phyloP scores from a whole-genome alignment of 257 asterid genomes.

The Solanum pimpinellifolium region DNA sequence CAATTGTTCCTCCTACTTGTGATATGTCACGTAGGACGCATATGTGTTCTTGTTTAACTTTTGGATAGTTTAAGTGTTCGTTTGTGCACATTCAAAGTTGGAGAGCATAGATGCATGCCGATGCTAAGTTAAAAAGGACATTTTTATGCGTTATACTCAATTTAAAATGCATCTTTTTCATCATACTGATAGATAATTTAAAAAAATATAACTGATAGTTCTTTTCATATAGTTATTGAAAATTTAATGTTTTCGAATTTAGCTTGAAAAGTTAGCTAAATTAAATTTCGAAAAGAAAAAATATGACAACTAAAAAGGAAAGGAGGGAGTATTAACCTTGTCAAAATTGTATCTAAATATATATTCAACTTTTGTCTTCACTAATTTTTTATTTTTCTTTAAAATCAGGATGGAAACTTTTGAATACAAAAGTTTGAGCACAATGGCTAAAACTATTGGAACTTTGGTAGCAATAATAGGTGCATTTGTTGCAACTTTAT shows the following conservation, averaged over 20 bases:
- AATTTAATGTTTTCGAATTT: too few relatives aligned
- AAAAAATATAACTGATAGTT: too few relatives aligned
- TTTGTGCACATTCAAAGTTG: neutral
- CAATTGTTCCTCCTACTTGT: too few relatives aligned
- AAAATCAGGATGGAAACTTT: slow-evolving; percentile 39
- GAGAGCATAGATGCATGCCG: neutral
- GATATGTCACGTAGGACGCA: accelerated
- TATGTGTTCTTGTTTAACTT: neutral
- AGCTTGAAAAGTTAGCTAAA: accelerated
- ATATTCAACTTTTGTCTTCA: neutral
- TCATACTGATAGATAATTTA: too few relatives aligned
- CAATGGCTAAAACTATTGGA: slow-evolving; percentile 39
- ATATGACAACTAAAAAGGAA: neutral
- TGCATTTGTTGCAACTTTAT: slow-evolving; percentile 43
- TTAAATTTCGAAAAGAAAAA: too few relatives aligned
- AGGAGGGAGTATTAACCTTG: neutral
- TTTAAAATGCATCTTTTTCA: neutral
- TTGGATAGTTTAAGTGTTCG: too few relatives aligned
- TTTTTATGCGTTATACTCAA: too few relatives aligned
- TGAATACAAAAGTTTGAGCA: slow-evolving; percentile 22
- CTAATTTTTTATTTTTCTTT: neutral
- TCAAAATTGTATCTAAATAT: neutral
- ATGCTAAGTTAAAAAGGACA: neutral
- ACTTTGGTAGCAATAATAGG: slow-evolving; percentile 37
- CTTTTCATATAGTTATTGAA: neutral